A percentile compares a stretch with the other conserved stretches of the same genome.
These are phyloP conservation scores for Xylaria hypoxylon DNA, from an alignment of 2,329 filamentous ascomycete species.

Conservation along the genomic window DNA sequence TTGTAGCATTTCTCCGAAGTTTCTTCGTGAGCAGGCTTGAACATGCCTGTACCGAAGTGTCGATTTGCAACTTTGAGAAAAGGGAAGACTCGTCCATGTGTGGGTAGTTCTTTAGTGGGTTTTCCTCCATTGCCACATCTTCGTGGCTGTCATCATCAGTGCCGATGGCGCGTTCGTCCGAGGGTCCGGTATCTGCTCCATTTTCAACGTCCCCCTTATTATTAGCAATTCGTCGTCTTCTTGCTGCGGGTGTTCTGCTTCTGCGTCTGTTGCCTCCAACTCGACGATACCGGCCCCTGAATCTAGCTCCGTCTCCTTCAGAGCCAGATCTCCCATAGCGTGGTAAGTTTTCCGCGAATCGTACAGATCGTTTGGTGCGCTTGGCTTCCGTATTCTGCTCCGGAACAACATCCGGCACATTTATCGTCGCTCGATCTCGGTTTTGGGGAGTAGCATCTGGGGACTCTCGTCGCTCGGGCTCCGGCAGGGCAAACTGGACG, in stretches of 20 bases:
- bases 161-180: too few species aligned
- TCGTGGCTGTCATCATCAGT: not conserved
- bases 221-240: not conserved
- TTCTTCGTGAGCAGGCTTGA: conserved; percentile 1
- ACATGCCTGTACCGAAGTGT: not conserved
- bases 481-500: not conserved
- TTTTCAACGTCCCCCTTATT: not conserved
- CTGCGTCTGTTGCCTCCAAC: not conserved
- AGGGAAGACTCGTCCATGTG: not conserved
- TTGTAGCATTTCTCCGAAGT: not conserved
- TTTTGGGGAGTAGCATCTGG: not conserved
- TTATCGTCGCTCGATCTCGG: not conserved
- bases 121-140: not conserved
- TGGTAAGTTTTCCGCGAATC: not conserved
- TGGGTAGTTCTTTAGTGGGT: conserved; percentile 1
- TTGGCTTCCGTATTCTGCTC: not conserved
- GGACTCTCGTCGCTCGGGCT: not conserved
- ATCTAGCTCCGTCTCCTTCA: not conserved
- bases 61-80: not conserved
- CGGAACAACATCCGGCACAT: not conserved
- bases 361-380: not conserved
- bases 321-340: not conserved
- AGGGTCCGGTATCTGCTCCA: not conserved
- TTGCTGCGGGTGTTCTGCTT: not conserved
- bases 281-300: not conserved